A percentile compares a stretch with the other conserved stretches of the same genome.
Evolutionary conservation across 345 rosid species (phyloP).

Genomic region (Citrus sinensis): DVS_A1.0 CM039161.1:9705501-9706000

Average conservation of each 20-base stretch:
- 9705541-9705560: too few species aligned
- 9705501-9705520: too few species aligned
- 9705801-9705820: neutral
- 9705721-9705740: neutral
- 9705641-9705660: neutral
- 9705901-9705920: too few species aligned
- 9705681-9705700: neutral
- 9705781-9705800: neutral
- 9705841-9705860: neutral
- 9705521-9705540: too few species aligned
- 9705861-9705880: neutral
- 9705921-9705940: too few species aligned
- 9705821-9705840: constrained; percentile 3
- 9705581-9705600: neutral
- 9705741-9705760: neutral
- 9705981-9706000: too few species aligned
- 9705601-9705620: neutral
- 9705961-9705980: too few species aligned
- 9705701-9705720: neutral
- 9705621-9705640: neutral
- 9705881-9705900: neutral
- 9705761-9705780: neutral
- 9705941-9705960: too few species aligned
- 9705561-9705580: too few species aligned
- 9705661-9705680: neutral